Base-by-base conservation (phyloP, 208 protist genomes). In the Phytomonas sp. region DNA sequence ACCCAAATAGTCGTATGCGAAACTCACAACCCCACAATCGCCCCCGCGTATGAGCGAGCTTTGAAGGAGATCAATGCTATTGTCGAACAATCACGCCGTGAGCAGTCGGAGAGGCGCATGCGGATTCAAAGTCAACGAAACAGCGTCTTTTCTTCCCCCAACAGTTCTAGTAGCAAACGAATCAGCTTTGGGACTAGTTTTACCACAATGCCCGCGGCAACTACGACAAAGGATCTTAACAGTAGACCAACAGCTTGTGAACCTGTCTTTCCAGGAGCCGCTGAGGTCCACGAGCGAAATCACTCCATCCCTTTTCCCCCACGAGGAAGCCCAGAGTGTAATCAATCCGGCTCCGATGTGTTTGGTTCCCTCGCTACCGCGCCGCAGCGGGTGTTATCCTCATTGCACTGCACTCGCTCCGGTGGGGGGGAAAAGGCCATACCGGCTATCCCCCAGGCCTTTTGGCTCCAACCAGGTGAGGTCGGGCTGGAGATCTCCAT, bases 1-100 rank as follows among this genome's bases (percentile, higher is more conserved):
- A 63, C 79, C 2, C 72, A 81, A 73, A 75, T 81, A 61, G 76
- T 79, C 5, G 79, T 81, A 3, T 71, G 75, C 30, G 72, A 78
- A 37, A 71, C 73, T 10, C 79, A 84, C 70, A 80, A 75, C 63
- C 62, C 73, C 19, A 84, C 72, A 23, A 74, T 84, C 64, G 67
- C 42, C 16, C 40, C 66, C n/a, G 79, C 79, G 29, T 73, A 76
- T 45, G 63, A 65, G 12, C 60, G 66, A 2, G 79, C 71, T 12
- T 63, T 84, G 75, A 68, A 74, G 33, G 72, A 80, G 30, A 69
- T 79, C 3, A 61, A 70, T 63, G 60, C 29, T 31, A 69, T 82
- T 11, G 66, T 82, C 4, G 42, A 37, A 32, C 5, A 31, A 29
- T 32, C 63, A 63, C 26, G 29, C 26, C 60, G 5, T 29, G 60